Conservation (phyloP, 2,329 filamentous ascomycete genomes). For the Colletotrichum orchidophilum region DNA sequence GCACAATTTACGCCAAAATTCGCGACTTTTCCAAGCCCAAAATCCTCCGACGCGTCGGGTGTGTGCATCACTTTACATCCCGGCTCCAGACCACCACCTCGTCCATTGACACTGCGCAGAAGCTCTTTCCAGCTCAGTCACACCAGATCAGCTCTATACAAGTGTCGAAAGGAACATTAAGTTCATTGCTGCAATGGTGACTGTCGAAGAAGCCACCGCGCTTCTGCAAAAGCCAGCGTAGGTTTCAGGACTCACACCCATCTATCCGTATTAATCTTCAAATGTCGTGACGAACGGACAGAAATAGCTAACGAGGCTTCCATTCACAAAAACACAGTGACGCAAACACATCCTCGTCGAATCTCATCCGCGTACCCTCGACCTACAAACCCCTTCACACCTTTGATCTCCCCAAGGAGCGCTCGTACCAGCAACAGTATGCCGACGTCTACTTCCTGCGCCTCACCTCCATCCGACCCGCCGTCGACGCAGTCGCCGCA, state of each 20-base stretch:
- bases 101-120: slow-evolving; percentile 15
- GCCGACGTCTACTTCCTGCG: slow-evolving; percentile 98
- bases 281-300: neutral
- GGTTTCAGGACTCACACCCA: slow-evolving; percentile 34
- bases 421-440: slow-evolving; percentile 93
- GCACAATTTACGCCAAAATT: slow-evolving; percentile 45
- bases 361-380: slow-evolving; percentile 62
- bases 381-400: slow-evolving; percentile 79
- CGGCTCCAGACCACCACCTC: neutral
- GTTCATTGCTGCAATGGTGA: slow-evolving; percentile 49
- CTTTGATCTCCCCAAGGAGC: slow-evolving; percentile 75
- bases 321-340: slow-evolving; percentile 2
- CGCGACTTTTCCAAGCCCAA: slow-evolving; percentile 38
- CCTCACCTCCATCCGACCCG: slow-evolving; percentile 85
- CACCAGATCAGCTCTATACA: neutral
- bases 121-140: neutral
- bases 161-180: neutral
- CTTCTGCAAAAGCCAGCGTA: slow-evolving; percentile 62
- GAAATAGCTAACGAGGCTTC: neutral
- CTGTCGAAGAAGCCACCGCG: slow-evolving; percentile 52
- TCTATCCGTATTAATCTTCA: neutral
- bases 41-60: slow-evolving; percentile 23
- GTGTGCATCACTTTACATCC: slow-evolving; percentile 29
- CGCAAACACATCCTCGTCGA: neutral
- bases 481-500: slow-evolving; percentile 77